Evolutionary conservation across 2,329 filamentous ascomycete genomes (phyloP).

Genomic region (Albifimbria verrucaria): DNA sequence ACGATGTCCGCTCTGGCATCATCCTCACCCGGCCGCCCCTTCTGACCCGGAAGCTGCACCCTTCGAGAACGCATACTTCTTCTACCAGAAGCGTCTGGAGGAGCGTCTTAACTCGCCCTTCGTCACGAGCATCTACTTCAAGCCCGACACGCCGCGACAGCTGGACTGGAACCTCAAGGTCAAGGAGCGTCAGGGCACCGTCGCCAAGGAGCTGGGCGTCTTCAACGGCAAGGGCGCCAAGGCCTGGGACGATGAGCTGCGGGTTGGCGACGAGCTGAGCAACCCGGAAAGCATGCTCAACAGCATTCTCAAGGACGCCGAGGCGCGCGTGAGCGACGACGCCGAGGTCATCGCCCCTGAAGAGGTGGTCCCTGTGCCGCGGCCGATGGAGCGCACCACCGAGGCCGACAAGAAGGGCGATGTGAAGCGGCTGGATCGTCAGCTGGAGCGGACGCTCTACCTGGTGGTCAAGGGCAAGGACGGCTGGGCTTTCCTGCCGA

Average conservation of each 20-base stretch:
- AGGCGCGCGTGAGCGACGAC: slow-evolving; percentile 58
- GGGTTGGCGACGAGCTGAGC: slow-evolving; percentile 68
- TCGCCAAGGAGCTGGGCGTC: slow-evolving; percentile 79
- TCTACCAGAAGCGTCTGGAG: slow-evolving; percentile 96
- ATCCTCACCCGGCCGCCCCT: slow-evolving; percentile 86
- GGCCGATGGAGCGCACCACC: slow-evolving; percentile 66
- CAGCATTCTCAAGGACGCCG: slow-evolving; percentile 71
- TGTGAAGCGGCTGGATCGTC: slow-evolving; percentile 71
- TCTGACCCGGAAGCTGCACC: slow-evolving; percentile 76
- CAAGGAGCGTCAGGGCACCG: slow-evolving; percentile 66
- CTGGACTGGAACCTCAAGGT: slow-evolving; percentile 90
- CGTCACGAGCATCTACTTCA: slow-evolving; percentile 90
- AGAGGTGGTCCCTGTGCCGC: slow-evolving; percentile 65
- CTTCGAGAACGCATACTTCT: slow-evolving; percentile 91
- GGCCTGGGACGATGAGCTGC: slow-evolving; percentile 89
- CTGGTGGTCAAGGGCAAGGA: slow-evolving; percentile 73
- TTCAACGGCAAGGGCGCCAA: slow-evolving; percentile 69
- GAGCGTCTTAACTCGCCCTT: slow-evolving; percentile 88
- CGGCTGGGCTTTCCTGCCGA: slow-evolving; percentile 80
- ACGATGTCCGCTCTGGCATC: slow-evolving; percentile 61
- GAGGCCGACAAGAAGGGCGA: slow-evolving; percentile 78
- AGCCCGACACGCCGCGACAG: slow-evolving; percentile 78
- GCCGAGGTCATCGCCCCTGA: slow-evolving; percentile 55
- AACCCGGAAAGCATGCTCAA: slow-evolving; percentile 63
- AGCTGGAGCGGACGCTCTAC: slow-evolving; percentile 80